Evolutionary conservation across 495 filamentous ascomycete species (phyloP).

Genomic region (Podospora anserina): DNA sequence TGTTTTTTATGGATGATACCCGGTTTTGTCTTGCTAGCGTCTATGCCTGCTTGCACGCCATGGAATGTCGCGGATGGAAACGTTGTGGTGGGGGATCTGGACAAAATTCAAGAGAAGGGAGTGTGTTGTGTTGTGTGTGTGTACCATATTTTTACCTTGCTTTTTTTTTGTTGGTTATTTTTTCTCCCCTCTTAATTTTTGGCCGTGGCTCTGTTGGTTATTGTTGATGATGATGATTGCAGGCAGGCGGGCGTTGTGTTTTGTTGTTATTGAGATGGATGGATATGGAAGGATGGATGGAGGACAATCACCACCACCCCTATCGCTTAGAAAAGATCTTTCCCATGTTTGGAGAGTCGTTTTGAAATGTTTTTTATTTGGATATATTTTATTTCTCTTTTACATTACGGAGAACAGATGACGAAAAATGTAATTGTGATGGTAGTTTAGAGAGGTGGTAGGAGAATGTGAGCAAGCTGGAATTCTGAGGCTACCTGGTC

Average conservation of each 20-base stretch:
- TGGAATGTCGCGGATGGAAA: background rate
- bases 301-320: background rate
- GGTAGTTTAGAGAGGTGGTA: background rate
- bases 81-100: background rate
- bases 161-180: slow-evolving; percentile 11
- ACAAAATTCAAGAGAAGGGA: background rate
- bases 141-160: slow-evolving; percentile 14
- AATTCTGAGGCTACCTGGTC: background rate
- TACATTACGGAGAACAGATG: background rate
- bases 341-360: background rate
- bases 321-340: slow-evolving; percentile 12
- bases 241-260: slow-evolving; percentile 12
- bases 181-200: slow-evolving; percentile 6
- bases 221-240: background rate
- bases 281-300: background rate
- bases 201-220: slow-evolving; percentile 15
- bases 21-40: background rate
- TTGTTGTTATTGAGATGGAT: background rate
- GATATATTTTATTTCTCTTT: slow-evolving; percentile 6
- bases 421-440: background rate
- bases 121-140: slow-evolving; percentile 5
- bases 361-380: slow-evolving; percentile 7
- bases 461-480: background rate
- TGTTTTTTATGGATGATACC: background rate
- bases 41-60: background rate